phyloP scores from a whole-genome alignment of 805 yeast species.

The Blastobotrys parvus region DNA sequence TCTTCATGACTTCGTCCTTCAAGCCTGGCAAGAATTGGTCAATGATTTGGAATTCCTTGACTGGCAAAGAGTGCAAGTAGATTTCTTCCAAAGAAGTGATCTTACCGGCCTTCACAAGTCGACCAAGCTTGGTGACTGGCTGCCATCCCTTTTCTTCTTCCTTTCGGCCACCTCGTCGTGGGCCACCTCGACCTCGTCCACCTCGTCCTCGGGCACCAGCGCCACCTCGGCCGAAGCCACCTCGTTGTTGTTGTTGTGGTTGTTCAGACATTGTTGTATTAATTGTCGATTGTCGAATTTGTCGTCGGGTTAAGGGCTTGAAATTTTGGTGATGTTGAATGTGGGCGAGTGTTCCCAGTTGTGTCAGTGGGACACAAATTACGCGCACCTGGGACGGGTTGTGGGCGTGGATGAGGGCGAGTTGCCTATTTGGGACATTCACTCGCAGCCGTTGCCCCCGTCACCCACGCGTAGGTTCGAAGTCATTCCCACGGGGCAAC shows the following conservation, averaged over 20 bases:
- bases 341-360: neutral
- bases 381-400: no score
- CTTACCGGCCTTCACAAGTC: constrained; percentile 99
- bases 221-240: constrained; percentile 6
- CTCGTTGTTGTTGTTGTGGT: constrained; percentile 3
- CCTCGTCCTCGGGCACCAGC: constrained; percentile 27
- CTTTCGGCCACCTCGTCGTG: constrained; percentile 69
- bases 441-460: no score
- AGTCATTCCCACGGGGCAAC: no score
- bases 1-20: constrained; percentile 99
- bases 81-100: constrained; percentile 93
- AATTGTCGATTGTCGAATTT: neutral
- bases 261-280: neutral
- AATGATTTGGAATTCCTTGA: constrained; percentile 98
- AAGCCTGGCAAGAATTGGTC: constrained; percentile 93
- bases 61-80: constrained; percentile 98
- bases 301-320: neutral
- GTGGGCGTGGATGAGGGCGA: no score
- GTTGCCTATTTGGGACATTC: no score
- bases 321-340: neutral
- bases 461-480: no score
- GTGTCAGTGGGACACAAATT: no score
- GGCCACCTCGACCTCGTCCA: constrained; percentile 47
- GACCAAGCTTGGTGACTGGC: constrained; percentile 99
- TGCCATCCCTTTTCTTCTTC: constrained; percentile 98